These are phyloP conservation scores for Pseudohyphozyma bogoriensis DNA, from an alignment of 768 basidiomycete species.

Conservation along the genomic window DNA sequence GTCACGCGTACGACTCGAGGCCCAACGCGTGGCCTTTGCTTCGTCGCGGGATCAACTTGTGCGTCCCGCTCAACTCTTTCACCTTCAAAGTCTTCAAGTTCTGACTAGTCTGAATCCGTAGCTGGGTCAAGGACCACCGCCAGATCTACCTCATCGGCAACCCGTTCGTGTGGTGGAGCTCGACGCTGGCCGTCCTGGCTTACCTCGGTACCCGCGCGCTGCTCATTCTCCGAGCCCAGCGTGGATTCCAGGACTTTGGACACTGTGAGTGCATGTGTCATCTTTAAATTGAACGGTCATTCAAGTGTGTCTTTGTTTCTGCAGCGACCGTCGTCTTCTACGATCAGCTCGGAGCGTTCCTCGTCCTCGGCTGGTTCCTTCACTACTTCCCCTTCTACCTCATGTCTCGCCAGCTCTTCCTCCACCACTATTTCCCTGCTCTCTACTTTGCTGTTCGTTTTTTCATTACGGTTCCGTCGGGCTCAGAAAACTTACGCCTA, in stretches of 20 bases:
- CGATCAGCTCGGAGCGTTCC: constrained; percentile 78
- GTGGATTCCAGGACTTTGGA: constrained; percentile 85
- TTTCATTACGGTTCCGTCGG: constrained; percentile 72
- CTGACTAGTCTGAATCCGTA: constrained; percentile 48
- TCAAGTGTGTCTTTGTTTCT: background rate
- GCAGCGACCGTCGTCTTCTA: constrained; percentile 84
- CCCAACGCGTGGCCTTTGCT: constrained; percentile 84
- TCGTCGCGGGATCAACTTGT: constrained; percentile 72
- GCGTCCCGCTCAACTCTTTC: background rate
- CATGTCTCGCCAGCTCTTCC: constrained; percentile 92
- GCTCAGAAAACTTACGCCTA: too few relatives aligned
- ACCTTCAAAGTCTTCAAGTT: background rate
- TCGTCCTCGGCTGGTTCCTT: constrained; percentile 79
- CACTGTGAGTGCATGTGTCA: constrained; percentile 54
- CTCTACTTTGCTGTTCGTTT: constrained; percentile 80
- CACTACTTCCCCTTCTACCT: constrained; percentile 97
- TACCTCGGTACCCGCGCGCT: constrained; percentile 65
- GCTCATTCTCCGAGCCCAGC: constrained; percentile 75
- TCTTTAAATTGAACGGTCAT: background rate
- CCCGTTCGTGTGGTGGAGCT: constrained; percentile 83
- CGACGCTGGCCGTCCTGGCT: constrained; percentile 56
- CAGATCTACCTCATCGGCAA: constrained; percentile 96
- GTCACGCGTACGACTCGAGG: constrained; percentile 91
- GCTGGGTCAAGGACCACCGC: constrained; percentile 93
- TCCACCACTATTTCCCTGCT: constrained; percentile 96